Base-by-base conservation (phyloP, 2,329 filamentous ascomycete genomes). In the Calonectria hawksworthii region DNA sequence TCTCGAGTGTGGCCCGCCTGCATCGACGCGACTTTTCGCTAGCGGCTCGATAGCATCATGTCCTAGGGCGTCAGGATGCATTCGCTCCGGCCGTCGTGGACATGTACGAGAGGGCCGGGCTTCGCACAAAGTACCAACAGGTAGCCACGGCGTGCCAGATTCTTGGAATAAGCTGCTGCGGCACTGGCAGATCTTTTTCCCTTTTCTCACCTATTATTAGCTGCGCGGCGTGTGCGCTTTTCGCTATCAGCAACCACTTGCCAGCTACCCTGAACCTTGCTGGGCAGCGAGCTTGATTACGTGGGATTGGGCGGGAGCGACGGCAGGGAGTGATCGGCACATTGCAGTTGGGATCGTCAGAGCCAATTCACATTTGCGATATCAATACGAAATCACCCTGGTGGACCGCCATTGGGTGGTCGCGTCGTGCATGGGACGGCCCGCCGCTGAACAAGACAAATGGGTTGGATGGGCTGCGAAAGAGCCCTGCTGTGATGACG, bases 381-480 rank as follows among this genome's bases (percentile, higher is more conserved):
- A 69, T 69, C 41, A 69, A 69, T 69, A 61, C 67, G 67, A 69
- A 69, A 69, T 69, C 54, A 56, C 67, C 67, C 52, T 52, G 36
- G 54, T 14, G n/a, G 4, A 8, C 38, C 16, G 34, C 7, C 32
- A 26, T 61, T 21, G 28, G 38, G 52, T 28, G 65, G 65, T 9
- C 32, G 18, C 34, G 32, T 68, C 30, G 23, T 69, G 67, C 67
- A 69, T 69, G 54, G 52, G 67, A 69, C 54, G 54, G 67, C 41
- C 67, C 54, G 67, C 52, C 2, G 7, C 30, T 28, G 5, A 61
- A 61, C 51, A 41, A n/a, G n/a, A n/a, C n/a, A n/a, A n/a, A n/a
- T n/a, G 18, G 9, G 66, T 59, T 59, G 66, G 66, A 54, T 26
- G 52, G 50, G 41, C 18, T 44, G 18, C 10, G 41, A 44, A 41